These are phyloP conservation scores for Candida frijolesensis DNA, from an alignment of 1,139 yeast species.

Conservation along the genomic window DNA sequence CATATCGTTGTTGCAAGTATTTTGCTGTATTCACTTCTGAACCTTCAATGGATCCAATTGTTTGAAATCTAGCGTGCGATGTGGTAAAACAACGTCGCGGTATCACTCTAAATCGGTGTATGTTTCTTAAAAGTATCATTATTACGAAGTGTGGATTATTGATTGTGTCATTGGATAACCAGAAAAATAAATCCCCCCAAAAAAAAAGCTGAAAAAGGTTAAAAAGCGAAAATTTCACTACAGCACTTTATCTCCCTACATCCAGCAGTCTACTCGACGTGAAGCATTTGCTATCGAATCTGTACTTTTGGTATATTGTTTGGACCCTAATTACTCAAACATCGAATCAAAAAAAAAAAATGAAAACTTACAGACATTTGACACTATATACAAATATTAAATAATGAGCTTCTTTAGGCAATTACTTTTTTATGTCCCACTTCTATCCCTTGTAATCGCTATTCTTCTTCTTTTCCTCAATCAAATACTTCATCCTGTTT, in stretches of 20 bases:
- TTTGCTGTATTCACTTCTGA: conserved; percentile 46
- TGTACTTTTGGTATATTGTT: too few species aligned
- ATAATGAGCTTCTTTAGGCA: neutral
- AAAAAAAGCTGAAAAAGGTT: neutral
- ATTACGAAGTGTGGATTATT: neutral
- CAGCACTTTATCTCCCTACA: neutral
- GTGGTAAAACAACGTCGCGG: conserved; percentile 6
- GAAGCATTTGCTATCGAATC: too few species aligned
- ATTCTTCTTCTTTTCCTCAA: too few species aligned
- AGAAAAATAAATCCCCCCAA: neutral
- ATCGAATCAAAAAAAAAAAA: neutral
- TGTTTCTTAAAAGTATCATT: neutral
- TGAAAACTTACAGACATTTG: neutral
- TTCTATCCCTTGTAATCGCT: too few species aligned
- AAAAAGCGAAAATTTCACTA: neutral
- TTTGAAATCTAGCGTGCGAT: conserved; percentile 22
- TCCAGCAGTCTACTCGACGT: too few species aligned
- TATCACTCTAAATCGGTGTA: neutral
- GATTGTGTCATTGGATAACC: neutral
- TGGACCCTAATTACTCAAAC: too few species aligned
- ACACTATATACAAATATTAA: conserved; percentile 3
- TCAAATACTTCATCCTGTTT: conserved; percentile 15
- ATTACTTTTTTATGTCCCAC: neutral
- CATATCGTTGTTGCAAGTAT: conserved; percentile 72
- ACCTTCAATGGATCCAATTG: conserved; percentile 52